Percentiles rank a stretch among this genome's conserved stretches.
Conservation (phyloP, 2,329 filamentous ascomycete genomes). For the Penicillium sp. region DNA sequence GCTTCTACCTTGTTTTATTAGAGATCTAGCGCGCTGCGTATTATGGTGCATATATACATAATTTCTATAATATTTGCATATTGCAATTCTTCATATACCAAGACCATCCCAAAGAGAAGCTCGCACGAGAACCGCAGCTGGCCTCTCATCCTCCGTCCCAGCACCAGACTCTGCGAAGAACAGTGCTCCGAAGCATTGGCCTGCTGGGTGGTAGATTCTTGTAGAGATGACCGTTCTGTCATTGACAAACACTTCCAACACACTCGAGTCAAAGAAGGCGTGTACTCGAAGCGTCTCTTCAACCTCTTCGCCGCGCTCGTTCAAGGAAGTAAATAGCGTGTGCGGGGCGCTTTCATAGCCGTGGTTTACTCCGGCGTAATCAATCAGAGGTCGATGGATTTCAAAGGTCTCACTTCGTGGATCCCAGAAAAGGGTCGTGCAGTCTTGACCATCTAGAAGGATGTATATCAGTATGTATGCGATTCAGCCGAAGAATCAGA, state of each 20-base stretch:
- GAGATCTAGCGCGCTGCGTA: background rate
- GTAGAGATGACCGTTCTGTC: conserved; percentile 38
- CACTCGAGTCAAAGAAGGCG: conserved; percentile 37
- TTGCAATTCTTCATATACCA: background rate
- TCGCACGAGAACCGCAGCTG: conserved; percentile 11
- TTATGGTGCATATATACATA: background rate
- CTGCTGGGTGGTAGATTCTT: conserved; percentile 25
- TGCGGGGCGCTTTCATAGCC: conserved; percentile 35
- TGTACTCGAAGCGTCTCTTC: conserved; percentile 36
- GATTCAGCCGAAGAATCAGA: background rate
- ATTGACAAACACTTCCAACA: conserved; percentile 43
- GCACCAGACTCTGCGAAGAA: conserved; percentile 20
- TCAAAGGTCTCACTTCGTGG: conserved; percentile 34
- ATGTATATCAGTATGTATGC: background rate
- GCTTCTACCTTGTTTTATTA: conserved; percentile 7
- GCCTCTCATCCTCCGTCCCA: background rate
- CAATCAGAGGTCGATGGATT: conserved; percentile 29
- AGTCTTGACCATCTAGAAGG: conserved; percentile 19
- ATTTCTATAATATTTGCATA: conserved; percentile 2
- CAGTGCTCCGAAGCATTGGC: conserved; percentile 10
- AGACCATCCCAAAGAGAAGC: conserved; percentile 24
- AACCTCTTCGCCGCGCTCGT: conserved; percentile 10
- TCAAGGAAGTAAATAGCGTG: conserved; percentile 38
- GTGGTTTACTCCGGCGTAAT: conserved; percentile 31
- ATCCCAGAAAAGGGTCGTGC: conserved; percentile 37